Percentiles rank a stretch among this genome's conserved stretches.
These are phyloP conservation scores for Sabuloglossum arenarium DNA, from an alignment of 495 filamentous ascomycete species.

Conservation along the genomic window DNA sequence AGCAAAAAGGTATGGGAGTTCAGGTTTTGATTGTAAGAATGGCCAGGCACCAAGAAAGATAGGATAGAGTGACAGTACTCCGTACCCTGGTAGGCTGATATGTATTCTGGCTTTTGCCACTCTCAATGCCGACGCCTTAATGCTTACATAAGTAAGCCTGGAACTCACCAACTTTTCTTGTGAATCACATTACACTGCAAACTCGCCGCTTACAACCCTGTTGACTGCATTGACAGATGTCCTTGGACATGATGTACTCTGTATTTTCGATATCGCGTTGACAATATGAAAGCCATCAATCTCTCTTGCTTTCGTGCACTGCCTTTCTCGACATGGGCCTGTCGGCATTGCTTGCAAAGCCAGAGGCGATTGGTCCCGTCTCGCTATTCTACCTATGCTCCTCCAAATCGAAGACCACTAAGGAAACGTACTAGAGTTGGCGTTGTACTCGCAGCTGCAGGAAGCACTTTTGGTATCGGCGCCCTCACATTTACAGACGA, in stretches of 20 bases:
- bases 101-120: too few species aligned
- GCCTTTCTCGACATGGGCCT: background rate
- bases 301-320: background rate
- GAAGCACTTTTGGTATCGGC: slow-evolving; percentile 31
- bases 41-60: too few species aligned
- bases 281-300: background rate
- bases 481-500: slow-evolving; percentile 49
- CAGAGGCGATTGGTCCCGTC: background rate
- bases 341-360: background rate
- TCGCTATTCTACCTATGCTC: background rate
- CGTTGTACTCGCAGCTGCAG: slow-evolving; percentile 27
- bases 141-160: background rate
- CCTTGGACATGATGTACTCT: background rate
- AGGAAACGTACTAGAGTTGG: slow-evolving; percentile 8
- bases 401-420: background rate
- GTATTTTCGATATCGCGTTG: background rate
- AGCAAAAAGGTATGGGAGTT: background rate
- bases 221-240: background rate
- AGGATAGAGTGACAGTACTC: too few species aligned
- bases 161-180: background rate
- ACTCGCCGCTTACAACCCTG: too few species aligned
- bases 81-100: too few species aligned
- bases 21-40: background rate
- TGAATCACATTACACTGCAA: too few species aligned
- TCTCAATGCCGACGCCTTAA: background rate